Evolutionary conservation across 1,284 basidiomycete genomes (phyloP).

Genomic region (Ustilago esculenta): DNA sequence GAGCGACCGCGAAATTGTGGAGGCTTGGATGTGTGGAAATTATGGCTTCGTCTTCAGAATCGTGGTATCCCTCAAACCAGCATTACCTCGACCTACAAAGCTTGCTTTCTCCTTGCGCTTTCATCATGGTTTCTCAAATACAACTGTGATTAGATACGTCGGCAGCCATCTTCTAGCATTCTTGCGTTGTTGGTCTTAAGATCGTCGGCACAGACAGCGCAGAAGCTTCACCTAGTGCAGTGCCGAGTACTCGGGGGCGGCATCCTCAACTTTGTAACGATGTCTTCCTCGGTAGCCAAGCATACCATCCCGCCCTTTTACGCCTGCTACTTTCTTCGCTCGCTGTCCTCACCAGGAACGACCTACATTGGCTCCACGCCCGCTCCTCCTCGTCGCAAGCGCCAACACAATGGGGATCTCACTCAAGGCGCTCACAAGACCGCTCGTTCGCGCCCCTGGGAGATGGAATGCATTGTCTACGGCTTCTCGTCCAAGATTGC

Average conservation of each 20-base stretch:
- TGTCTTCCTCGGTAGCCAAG: conserved; percentile 65
- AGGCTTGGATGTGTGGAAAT: not conserved
- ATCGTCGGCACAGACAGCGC: too few relatives aligned
- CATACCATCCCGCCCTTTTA: conserved; percentile 82
- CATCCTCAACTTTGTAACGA: conserved; percentile 1
- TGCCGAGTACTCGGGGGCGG: not conserved
- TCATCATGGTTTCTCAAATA: conserved; percentile 1
- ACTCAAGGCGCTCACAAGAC: conserved; percentile 81
- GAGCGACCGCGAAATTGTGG: not conserved
- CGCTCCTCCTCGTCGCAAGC: conserved; percentile 78
- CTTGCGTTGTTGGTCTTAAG: too few relatives aligned
- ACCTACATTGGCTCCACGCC: conserved; percentile 86
- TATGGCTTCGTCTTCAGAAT: too few relatives aligned
- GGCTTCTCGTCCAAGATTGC: conserved; percentile 86
- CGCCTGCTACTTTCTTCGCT: conserved; percentile 84
- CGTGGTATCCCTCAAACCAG: too few relatives aligned
- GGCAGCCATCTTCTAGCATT: not conserved
- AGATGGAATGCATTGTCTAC: conserved; percentile 87
- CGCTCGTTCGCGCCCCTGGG: conserved; percentile 78
- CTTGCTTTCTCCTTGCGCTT: not conserved
- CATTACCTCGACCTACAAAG: too few relatives aligned
- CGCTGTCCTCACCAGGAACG: conserved; percentile 43
- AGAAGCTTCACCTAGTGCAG: too few relatives aligned
- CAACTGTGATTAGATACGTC: too few relatives aligned
- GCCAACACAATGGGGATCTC: conserved; percentile 87